Base-by-base conservation (phyloP, 2,329 filamentous ascomycete genomes). In the Monosporascus sp. region DNA sequence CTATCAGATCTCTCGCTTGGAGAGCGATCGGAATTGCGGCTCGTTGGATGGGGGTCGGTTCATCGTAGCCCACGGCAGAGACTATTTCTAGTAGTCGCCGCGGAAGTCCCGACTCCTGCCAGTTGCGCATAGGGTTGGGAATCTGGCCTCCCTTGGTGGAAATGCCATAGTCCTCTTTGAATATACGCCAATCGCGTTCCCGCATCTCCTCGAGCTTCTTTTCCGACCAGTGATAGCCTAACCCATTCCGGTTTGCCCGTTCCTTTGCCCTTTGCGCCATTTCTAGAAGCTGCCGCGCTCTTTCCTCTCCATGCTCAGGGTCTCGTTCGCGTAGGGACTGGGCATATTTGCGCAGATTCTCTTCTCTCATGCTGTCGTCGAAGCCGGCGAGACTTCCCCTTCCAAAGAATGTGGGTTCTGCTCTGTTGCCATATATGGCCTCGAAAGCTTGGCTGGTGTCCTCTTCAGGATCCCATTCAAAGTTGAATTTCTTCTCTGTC, bases 151-250 rank as follows among this genome's bases (percentile, higher is more conserved):
- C 94, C 71, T 96, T 97, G 8, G 91, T 97, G 41, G 87, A 81
- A 68, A 99, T 99, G 63, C 94, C 95, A 75, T 96, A 97, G 72
- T 99, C 92, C 71, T 97, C 94, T 74, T 97, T 99, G 84, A 99
- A 97, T 64, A 99, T 97, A 68, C 94, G 90, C 94, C 94, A 99
- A 72, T 99, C 94, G 69, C 94, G 82, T 73, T 97, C 92, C 58
- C 91, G 89, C 94, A 99, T 99, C 64, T 96, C 90, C 16, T 89
- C 85, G 58, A 97, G 76, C 57, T 81, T 82, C 83, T 99, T 99
- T 68, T 97, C 90, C 52, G 89, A 91, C 94, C 94, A 99, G 72
- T 96, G 91, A 71, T 92, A 92, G 63, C 95, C 92, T 53, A 96
- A 79, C 36, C 86, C 87, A 59, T 87, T 90, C 57, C 88, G 82